A percentile compares a stretch with the other conserved stretches of the same genome.
phyloP scores from a whole-genome alignment of 331 rosid genomes.

The Rhamnella rubrinervis region DNA sequence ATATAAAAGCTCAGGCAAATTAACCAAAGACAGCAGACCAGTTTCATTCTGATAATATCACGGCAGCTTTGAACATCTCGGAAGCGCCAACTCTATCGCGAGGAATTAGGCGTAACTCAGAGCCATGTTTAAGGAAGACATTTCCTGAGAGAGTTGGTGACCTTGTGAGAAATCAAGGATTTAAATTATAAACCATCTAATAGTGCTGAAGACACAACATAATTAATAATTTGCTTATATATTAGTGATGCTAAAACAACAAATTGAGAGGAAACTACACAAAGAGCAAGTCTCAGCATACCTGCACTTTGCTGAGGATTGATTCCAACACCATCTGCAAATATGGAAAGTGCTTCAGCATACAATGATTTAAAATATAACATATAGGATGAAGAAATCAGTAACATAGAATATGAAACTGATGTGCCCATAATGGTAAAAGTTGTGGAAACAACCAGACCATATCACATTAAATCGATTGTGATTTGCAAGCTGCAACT shows the following conservation, averaged over 20 bases:
- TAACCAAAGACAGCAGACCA: neutral
- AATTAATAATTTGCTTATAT: too few species aligned
- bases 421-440: neutral
- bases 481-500: too few species aligned
- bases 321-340: slow-evolving; percentile 94
- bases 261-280: neutral
- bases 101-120: slow-evolving; percentile 86
- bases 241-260: too few species aligned
- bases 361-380: neutral
- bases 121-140: slow-evolving; percentile 94
- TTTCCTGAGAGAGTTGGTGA: slow-evolving; percentile 54
- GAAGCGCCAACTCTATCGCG: slow-evolving; percentile 86
- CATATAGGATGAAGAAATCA: neutral
- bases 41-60: slow-evolving; percentile 18
- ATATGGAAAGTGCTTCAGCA: neutral
- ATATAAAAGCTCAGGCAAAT: neutral
- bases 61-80: slow-evolving; percentile 16
- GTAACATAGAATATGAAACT: neutral
- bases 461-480: too few species aligned
- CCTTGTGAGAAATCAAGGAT: slow-evolving; percentile 17
- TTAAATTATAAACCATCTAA: slow-evolving; percentile 11
- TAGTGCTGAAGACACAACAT: neutral
- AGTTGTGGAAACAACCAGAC: too few species aligned
- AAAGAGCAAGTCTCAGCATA: slow-evolving; percentile 28
- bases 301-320: slow-evolving; percentile 99